A percentile compares a stretch with the other conserved stretches of the same genome.
Conservation (phyloP, 495 filamentous ascomycete species). For the Staphylotrichum tortipilum region DNA sequence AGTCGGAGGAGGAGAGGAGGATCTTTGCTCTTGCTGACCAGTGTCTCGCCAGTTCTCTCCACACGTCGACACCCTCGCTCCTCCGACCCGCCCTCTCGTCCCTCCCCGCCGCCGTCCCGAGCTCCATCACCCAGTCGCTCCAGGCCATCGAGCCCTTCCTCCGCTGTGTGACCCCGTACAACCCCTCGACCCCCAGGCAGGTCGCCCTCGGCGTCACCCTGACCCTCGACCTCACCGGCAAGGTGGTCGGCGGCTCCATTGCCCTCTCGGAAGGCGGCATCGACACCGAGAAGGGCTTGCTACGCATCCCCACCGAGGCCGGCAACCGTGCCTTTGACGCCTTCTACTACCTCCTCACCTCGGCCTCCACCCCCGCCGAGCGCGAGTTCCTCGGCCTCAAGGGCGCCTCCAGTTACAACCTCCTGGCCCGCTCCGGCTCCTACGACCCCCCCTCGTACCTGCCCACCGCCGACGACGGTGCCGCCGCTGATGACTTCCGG, state of each 20-base stretch:
- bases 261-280: constrained; percentile 81
- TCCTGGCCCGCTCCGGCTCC: constrained; percentile 75
- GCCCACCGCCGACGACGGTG: constrained; percentile 86
- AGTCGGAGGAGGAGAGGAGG: no score
- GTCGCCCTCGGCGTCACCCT: constrained; percentile 71
- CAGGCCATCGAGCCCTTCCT: constrained; percentile 77
- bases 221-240: constrained; percentile 72
- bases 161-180: constrained; percentile 76
- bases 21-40: not conserved
- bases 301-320: constrained; percentile 67
- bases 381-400: constrained; percentile 84
- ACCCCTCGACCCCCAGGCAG: constrained; percentile 76
- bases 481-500: constrained; percentile 87
- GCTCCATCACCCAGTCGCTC: constrained; percentile 63
- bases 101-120: constrained; percentile 69
- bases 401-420: constrained; percentile 63
- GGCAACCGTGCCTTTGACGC: constrained; percentile 96
- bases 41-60: constrained; percentile 59
- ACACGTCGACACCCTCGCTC: constrained; percentile 78
- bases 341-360: constrained; percentile 92
- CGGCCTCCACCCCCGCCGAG: constrained; percentile 81
- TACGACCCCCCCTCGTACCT: constrained; percentile 84
- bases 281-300: constrained; percentile 70
- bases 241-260: constrained; percentile 63
- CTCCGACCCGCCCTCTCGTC: constrained; percentile 72